Evolutionary conservation across 1,139 yeast genomes (phyloP), one percentile per base, ranked within the genome.

Genomic region (Pichia sp.): DNA sequence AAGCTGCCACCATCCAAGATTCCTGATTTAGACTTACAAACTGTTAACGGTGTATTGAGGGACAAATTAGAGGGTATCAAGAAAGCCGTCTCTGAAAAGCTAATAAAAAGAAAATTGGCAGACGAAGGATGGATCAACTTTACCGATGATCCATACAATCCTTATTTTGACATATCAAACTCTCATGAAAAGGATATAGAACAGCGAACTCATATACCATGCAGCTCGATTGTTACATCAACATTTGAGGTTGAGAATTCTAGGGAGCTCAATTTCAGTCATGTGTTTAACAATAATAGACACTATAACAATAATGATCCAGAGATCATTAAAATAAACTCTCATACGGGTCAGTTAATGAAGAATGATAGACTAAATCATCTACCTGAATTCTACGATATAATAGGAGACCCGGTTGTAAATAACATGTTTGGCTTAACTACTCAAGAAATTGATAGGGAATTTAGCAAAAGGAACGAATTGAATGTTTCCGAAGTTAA

Each of bases 101-200:
- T 92, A 61, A 78, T 80, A 43, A 80, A 81, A 51, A 72, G 97
- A 46, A 77, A 76, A 48, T 78, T 77, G 44, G 78, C 74, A 46
- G 97, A 92, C 63, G 61, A 58, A 49, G 75, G 74, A 3, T 90
- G 81, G 77, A 75, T 85, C 53, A 92, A 92, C 59, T 73, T 85
- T 46, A 86, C 97, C 1, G 97, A 90, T 65, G 90, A 85, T 65
- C 85, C 95, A n/a, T 78, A 79, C 58, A 85, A 82, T 57, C 97
- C 97, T n/a, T 81, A 75, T 49, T 83, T 87, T 60, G 81, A 84
- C 53, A 75, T 87, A 48, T 72, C 81, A 23, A 71, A 77, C 47
- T 77, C 80, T 35, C 66, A 66, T 33, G 64, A 69, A 37, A 64
- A 68, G 33, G 36, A 48, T 28, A 61, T 75, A 40, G 64, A 76